Evolutionary conservation across 1,284 basidiomycete genomes (phyloP), one percentile per base, ranked within the genome.

Genomic region (Polyporus tsugae): DNA sequence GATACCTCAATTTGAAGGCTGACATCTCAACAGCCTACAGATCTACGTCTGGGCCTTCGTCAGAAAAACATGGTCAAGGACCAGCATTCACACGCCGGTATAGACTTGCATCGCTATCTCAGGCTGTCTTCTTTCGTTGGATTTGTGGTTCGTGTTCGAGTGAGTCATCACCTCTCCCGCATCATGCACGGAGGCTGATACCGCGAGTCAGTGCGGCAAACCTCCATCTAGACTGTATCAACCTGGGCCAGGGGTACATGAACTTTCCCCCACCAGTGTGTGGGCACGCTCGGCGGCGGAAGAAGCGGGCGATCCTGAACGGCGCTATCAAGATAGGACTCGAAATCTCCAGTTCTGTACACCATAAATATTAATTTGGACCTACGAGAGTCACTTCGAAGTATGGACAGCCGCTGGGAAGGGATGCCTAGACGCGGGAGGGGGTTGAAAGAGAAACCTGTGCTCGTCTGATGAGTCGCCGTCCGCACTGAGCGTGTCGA

Each of bases 221-320:
- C 77, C 86, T 96, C 65, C 95, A 95, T 0, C 69, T 87, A 3
- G 92, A 96, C 77, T 94, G 92, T 74, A 93, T 97, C 80, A 97
- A 97, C 80, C 89, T 97, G 58, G 95, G 95, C 15, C 95, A 96
- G 81, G 95, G 95, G 1, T 96, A 96, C 82, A 97, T 96, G 95
- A 96, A 95, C 83, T 93, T 94, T 76, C 78, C 91, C 1, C 96
- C 96, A 15, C 95, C 95, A 2, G n/a, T n/a, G 78, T 86, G 67
- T 97, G 94, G 92, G 87, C 97, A 72, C 89, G 86, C 57, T 84
- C 92, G 52, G 93, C 91, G 0, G 93, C 94, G 4, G 85, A 90
- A 70, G 82, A 88, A 53, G 92, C 95, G n/a, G 29, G 29, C 2
- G 29, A 29, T 29, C 29, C 29, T 29, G 15, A 42, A 4, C 41